A percentile compares a stretch with the other conserved stretches of the same genome.
Conservation (phyloP, 2,329 filamentous ascomycete species). For the Colletotrichum sp. region DNA sequence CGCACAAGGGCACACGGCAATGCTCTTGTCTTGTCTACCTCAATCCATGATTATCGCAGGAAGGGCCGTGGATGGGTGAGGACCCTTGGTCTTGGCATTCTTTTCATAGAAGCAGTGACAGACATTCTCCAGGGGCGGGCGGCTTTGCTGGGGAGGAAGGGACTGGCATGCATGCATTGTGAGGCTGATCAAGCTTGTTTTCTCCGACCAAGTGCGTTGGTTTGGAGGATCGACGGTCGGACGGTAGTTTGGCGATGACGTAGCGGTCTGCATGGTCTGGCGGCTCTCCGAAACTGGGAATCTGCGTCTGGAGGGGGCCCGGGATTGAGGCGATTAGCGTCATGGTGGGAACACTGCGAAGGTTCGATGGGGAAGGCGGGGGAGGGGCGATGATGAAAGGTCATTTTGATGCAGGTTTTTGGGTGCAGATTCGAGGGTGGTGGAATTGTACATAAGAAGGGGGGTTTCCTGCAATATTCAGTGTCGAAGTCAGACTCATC, state of each 20-base stretch:
- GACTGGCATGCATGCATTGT: background rate
- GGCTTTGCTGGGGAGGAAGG: background rate
- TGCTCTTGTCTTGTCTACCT: background rate
- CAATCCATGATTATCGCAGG: background rate
- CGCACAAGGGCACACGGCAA: background rate
- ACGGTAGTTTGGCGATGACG: background rate
- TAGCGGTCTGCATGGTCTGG: background rate
- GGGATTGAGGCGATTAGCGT: background rate
- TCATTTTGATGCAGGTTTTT: background rate
- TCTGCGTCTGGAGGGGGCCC: background rate
- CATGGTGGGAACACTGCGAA: background rate
- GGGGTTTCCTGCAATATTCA: background rate
- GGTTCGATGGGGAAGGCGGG: background rate
- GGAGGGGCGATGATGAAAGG: background rate
- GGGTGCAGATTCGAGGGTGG: background rate
- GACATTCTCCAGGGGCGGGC: background rate
- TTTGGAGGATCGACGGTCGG: background rate
- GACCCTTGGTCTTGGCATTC: background rate
- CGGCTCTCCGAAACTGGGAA: slow-evolving; percentile 5
- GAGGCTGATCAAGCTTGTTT: background rate
- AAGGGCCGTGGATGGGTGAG: background rate
- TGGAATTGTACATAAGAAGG: background rate
- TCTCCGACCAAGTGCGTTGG: background rate
- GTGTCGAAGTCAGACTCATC: too few species aligned
- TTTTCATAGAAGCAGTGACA: background rate